A percentile compares a stretch with the other conserved stretches of the same genome.
These are phyloP conservation scores for Penicillium sp. DNA, from an alignment of 2,329 filamentous ascomycete genomes.

Conservation along the genomic window DNA sequence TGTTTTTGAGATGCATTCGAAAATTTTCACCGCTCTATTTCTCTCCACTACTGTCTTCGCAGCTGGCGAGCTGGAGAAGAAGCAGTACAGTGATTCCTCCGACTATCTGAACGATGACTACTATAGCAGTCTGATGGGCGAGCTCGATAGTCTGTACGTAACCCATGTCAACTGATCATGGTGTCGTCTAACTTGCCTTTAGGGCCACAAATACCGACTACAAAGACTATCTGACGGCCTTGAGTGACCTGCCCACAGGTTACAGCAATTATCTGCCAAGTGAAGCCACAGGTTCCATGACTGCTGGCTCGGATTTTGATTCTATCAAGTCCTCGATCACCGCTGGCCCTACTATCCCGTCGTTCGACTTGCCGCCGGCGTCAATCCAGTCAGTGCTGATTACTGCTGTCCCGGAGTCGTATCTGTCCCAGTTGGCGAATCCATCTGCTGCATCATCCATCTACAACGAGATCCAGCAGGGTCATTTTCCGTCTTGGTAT, in stretches of 20 bases:
- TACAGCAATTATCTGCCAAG: slow-evolving; percentile 2
- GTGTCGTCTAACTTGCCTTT: not conserved
- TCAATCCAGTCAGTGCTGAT: slow-evolving; percentile 23
- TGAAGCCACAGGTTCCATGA: slow-evolving; percentile 1
- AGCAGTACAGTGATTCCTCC: slow-evolving; percentile 4
- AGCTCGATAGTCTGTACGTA: slow-evolving; percentile 6
- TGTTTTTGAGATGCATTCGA: slow-evolving; percentile 21
- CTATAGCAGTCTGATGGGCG: not conserved
- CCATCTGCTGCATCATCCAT: slow-evolving; percentile 18
- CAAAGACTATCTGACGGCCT: slow-evolving; percentile 6
- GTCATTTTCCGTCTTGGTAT: slow-evolving; percentile 27
- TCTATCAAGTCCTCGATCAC: not conserved
- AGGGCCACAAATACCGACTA: slow-evolving; percentile 8
- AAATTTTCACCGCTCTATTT: slow-evolving; percentile 20
- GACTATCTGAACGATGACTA: not conserved
- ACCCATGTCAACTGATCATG: not conserved
- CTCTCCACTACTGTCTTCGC: slow-evolving; percentile 20
- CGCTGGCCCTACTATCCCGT: no score
- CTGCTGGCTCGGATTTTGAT: not conserved
- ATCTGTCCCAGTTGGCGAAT: slow-evolving; percentile 17
- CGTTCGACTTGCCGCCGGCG: slow-evolving; percentile 5
- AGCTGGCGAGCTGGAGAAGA: slow-evolving; percentile 10
- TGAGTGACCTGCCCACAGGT: slow-evolving; percentile 2
- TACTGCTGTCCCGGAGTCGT: slow-evolving; percentile 22
- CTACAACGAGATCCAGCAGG: slow-evolving; percentile 17